Conservation (phyloP, 352 stramenopile genomes). For the Pythium aquatile region DNA sequence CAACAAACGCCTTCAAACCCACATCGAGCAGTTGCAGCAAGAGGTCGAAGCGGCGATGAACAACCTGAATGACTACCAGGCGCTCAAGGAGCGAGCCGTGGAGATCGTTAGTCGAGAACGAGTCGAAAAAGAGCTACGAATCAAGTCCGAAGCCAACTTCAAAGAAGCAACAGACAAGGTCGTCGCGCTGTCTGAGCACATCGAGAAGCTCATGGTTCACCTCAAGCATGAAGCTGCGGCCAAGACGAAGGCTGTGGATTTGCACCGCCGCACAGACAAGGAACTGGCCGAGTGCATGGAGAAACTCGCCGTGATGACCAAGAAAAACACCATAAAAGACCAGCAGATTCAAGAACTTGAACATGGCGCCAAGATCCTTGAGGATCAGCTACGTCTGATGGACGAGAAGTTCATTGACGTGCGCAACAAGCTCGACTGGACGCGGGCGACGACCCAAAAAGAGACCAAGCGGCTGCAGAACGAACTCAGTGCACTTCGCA, state of each 20-base stretch:
- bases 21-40: conserved; percentile 45
- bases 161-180: conserved; percentile 86
- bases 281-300: conserved; percentile 73
- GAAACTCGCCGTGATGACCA: conserved; percentile 53
- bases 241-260: conserved; percentile 88
- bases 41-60: conserved; percentile 50
- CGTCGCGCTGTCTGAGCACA: conserved; percentile 91
- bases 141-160: conserved; percentile 57
- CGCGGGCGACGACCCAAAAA: conserved; percentile 79
- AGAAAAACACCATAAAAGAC: conserved; percentile 86
- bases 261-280: conserved; percentile 75
- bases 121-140: conserved; percentile 85
- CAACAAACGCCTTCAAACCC: conserved; percentile 67
- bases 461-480: conserved; percentile 72
- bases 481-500: conserved; percentile 59
- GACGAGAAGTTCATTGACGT: conserved; percentile 97
- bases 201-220: conserved; percentile 97
- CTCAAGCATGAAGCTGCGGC: conserved; percentile 93
- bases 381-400: conserved; percentile 96
- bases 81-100: conserved; percentile 71
- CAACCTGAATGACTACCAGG: conserved; percentile 56
- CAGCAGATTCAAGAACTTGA: conserved; percentile 88
- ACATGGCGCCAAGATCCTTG: conserved; percentile 92
- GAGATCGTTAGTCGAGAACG: conserved; percentile 80
- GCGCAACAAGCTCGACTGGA: conserved; percentile 95